These are phyloP conservation scores for Talinum fruticosum DNA, from an alignment of 148 eudicot species.

Conservation along the genomic window DNA sequence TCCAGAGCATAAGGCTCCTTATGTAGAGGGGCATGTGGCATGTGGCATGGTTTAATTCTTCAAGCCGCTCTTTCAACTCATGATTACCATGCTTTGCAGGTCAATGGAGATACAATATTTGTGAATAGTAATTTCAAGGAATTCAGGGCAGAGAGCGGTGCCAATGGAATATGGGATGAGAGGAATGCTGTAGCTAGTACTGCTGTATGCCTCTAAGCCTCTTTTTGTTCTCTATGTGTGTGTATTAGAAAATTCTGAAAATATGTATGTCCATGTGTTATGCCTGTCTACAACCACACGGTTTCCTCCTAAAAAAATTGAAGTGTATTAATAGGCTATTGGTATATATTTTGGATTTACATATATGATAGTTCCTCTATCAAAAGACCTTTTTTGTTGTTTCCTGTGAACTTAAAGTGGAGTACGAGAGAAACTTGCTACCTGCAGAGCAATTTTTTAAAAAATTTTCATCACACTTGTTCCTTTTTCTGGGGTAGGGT, in stretches of 20 bases:
- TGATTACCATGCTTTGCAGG: conserved; percentile 45
- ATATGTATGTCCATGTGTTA: not conserved
- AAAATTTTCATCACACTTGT: not conserved
- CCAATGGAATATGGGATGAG: conserved; percentile 61
- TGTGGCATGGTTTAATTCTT: not conserved
- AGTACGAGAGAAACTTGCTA: not conserved
- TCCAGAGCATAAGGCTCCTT: not conserved
- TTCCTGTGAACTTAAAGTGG: not conserved
- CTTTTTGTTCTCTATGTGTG: not conserved
- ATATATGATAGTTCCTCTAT: not conserved
- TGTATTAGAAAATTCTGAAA: not conserved
- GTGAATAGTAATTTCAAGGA: conserved; percentile 69
- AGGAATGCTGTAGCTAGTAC: conserved; percentile 68
- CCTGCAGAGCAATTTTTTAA: too few species aligned
- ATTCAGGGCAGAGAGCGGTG: conserved; percentile 62
- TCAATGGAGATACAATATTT: conserved; percentile 80
- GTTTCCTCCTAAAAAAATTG: too few species aligned
- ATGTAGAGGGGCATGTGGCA: not conserved
- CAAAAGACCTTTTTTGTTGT: not conserved
- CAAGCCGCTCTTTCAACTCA: not conserved
- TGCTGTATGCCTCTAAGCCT: conserved; percentile 51
- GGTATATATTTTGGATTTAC: not conserved
- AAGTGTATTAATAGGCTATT: not conserved
- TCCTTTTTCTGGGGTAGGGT: not conserved
- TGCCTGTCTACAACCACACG: not conserved